Percentiles rank a stretch among this genome's conserved stretches.
Evolutionary conservation across 805 yeast species (phyloP).

Genomic region (Myxozyma neglecta): DNA sequence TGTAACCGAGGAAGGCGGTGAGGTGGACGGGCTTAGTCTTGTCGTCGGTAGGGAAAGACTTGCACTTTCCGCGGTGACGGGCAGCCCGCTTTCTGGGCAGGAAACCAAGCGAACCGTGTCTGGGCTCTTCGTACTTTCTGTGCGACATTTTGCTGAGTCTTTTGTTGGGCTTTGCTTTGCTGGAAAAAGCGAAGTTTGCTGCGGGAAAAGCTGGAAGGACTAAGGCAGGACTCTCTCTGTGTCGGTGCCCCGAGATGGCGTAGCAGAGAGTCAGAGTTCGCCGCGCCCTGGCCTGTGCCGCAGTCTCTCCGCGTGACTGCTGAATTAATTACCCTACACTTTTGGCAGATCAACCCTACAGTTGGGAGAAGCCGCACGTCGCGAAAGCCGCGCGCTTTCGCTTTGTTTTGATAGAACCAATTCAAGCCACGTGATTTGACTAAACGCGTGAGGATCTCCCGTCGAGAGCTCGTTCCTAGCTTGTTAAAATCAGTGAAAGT

Average conservation of each 20-base stretch:
- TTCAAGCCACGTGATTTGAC: neutral
- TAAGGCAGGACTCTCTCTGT: neutral
- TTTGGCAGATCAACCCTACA: neutral
- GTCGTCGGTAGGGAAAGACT: constrained; percentile 99
- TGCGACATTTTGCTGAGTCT: constrained; percentile 71
- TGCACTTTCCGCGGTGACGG: constrained; percentile 97
- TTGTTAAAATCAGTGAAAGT: too few relatives aligned
- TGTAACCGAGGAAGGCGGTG: constrained; percentile 99
- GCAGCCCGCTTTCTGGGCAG: constrained; percentile 99
- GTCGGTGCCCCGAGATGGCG: neutral
- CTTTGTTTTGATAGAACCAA: neutral
- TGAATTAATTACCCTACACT: neutral
- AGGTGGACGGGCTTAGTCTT: constrained; percentile 96
- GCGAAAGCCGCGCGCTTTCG: neutral
- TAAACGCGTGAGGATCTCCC: neutral
- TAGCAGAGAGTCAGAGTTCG: neutral
- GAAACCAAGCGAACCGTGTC: constrained; percentile 99
- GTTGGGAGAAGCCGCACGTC: neutral
- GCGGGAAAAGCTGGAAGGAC: neutral
- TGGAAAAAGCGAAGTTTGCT: constrained; percentile 14
- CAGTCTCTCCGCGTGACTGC: neutral
- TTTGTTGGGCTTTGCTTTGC: constrained; percentile 9
- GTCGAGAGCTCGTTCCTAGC: neutral
- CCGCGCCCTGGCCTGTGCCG: neutral
- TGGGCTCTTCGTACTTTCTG: constrained; percentile 99